Percentiles rank a stretch among this genome's conserved stretches.
These are phyloP conservation scores for Canariomyces notabilis DNA, from an alignment of 2,329 filamentous ascomycete genomes.

Conservation along the genomic window DNA sequence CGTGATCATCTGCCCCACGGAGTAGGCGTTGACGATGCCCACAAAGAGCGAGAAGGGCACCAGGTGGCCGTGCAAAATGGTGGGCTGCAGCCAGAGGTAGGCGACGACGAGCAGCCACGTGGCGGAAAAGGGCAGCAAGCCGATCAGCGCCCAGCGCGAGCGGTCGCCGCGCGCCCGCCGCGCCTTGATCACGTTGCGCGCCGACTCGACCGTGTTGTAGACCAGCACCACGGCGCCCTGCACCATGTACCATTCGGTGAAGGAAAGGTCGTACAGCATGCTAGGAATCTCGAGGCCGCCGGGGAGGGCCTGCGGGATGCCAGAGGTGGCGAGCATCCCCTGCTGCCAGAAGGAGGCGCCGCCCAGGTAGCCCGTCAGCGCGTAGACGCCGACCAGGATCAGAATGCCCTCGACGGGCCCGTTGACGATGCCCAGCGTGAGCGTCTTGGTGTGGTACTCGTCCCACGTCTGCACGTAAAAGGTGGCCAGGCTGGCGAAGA, in stretches of 20 bases:
- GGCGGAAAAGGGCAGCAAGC: constrained; percentile 73
- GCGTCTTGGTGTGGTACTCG: constrained; percentile 95
- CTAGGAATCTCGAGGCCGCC: constrained; percentile 54
- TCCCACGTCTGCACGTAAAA: constrained; percentile 99
- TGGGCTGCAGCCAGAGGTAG: constrained; percentile 81
- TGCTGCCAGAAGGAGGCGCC: constrained; percentile 92
- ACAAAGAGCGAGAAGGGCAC: constrained; percentile 87
- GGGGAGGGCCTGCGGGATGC: constrained; percentile 54
- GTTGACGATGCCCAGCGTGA: constrained; percentile 87
- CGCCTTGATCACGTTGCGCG: constrained; percentile 76
- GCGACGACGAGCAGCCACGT: constrained; percentile 71
- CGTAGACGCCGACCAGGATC: constrained; percentile 75
- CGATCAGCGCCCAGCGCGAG: constrained; percentile 69
- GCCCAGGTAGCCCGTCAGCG: constrained; percentile 76
- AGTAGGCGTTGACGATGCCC: constrained; percentile 88
- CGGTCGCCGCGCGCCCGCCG: constrained; percentile 69
- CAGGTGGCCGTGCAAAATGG: constrained; percentile 75
- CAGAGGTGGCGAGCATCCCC: constrained; percentile 66
- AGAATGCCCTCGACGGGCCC: constrained; percentile 93
- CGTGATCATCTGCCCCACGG: constrained; percentile 91
- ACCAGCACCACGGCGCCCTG: constrained; percentile 78
- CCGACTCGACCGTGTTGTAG: constrained; percentile 76
- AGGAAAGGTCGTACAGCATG: constrained; percentile 71
- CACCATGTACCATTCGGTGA: constrained; percentile 88
- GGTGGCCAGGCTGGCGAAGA: constrained; percentile 82